phyloP scores from a whole-genome alignment of 2,329 filamentous ascomycete genomes.

The Aspergillus ochraceus region DNA sequence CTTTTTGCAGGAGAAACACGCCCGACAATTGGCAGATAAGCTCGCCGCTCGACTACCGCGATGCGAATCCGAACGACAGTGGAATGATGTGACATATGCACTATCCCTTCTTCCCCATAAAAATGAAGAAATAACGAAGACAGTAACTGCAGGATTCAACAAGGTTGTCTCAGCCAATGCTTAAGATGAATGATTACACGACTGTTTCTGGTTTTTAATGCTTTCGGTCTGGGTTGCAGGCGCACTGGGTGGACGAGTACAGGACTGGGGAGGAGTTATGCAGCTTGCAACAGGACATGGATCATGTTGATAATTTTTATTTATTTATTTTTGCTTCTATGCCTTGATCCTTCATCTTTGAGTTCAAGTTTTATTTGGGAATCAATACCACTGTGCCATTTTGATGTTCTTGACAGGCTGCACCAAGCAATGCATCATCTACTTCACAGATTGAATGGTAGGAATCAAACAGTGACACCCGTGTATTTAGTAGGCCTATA shows the following conservation, averaged over 20 bases:
- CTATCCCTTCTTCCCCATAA: constrained; percentile 81
- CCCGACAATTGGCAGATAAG: constrained; percentile 90
- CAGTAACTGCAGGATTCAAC: constrained; percentile 50
- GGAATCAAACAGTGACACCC: too few species aligned
- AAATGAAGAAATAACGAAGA: constrained; percentile 49
- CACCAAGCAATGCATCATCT: not conserved
- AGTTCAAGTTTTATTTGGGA: not conserved
- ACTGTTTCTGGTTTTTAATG: constrained; percentile 13
- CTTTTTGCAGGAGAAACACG: constrained; percentile 79
- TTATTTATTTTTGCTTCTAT: not conserved
- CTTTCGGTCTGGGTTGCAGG: constrained; percentile 3
- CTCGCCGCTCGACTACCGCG: constrained; percentile 79
- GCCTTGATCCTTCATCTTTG: not conserved
- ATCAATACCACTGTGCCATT: not conserved
- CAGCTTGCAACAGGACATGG: not conserved
- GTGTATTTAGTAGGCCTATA: too few species aligned
- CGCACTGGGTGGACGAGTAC: not conserved
- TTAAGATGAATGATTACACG: constrained; percentile 31
- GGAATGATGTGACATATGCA: constrained; percentile 96
- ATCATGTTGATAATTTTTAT: not conserved
- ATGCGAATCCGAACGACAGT: constrained; percentile 91
- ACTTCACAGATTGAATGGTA: too few species aligned
- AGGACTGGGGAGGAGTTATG: not conserved
- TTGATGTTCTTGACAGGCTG: not conserved
- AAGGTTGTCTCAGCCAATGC: constrained; percentile 66